These are phyloP conservation scores for Apodospora peruviana DNA, from an alignment of 495 filamentous ascomycete species.

Conservation along the genomic window DNA sequence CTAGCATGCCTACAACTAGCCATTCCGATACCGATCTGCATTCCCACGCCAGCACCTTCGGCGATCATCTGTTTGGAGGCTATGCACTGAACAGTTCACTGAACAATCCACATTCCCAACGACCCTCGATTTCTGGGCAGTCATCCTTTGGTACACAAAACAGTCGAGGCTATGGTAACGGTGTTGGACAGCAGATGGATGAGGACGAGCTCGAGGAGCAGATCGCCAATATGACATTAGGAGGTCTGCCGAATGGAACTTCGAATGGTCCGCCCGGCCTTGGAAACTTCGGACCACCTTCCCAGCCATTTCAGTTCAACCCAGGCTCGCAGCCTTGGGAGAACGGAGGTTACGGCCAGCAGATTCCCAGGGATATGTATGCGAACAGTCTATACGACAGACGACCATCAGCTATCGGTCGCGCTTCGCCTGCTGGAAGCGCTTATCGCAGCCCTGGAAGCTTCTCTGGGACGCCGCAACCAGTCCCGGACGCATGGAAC, in stretches of 20 bases:
- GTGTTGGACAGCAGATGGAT: conserved; percentile 3
- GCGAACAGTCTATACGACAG: conserved; percentile 12
- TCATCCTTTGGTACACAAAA: conserved; percentile 11
- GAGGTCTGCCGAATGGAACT: conserved; percentile 2
- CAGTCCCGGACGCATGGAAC: conserved; percentile 32
- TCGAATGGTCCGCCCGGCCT: conserved; percentile 1
- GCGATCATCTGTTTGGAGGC: conserved; percentile 4
- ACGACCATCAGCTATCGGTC: conserved; percentile 17
- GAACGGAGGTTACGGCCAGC: conserved; percentile 9
- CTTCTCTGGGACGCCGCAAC: conserved; percentile 44
- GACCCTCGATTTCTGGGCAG: conserved; percentile 15
- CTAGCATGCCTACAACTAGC: conserved; percentile 23
- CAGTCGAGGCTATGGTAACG: conserved; percentile 3
- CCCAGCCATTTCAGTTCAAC: conserved; percentile 29
- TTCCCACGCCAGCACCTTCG: conserved; percentile 6
- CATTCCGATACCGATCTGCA: conserved; percentile 24
- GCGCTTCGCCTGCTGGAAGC: conserved; percentile 49
- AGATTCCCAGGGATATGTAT: no score
- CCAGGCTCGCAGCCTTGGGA: conserved; percentile 34
- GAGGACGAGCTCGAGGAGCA: conserved; percentile 9
- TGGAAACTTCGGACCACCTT: conserved; percentile 1
- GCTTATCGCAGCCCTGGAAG: conserved; percentile 57
- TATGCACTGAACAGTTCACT: no score
- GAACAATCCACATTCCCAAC: conserved; percentile 21
- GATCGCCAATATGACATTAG: conserved; percentile 6